These are phyloP conservation scores for Rubroboletus pulcherrimus DNA, from an alignment of 768 basidiomycete species.

Conservation along the genomic window DNA sequence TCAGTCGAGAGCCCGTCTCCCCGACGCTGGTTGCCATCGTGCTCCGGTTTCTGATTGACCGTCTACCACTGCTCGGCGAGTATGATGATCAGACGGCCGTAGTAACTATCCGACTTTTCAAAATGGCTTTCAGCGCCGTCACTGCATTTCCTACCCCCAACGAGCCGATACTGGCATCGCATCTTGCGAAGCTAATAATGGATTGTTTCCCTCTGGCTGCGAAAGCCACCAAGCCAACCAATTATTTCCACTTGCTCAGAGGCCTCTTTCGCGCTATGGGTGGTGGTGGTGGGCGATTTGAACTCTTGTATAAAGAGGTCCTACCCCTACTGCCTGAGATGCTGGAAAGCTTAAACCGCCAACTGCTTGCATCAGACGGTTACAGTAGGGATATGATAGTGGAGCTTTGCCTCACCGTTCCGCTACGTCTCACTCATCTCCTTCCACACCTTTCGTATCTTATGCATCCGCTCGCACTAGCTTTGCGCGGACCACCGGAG, in stretches of 20 bases:
- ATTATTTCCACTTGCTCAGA: constrained; percentile 90
- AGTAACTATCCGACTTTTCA: constrained; percentile 87
- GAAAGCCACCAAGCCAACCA: constrained; percentile 83
- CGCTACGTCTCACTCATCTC: constrained; percentile 90
- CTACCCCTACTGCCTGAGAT: constrained; percentile 94
- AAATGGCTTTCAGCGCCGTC: constrained; percentile 91
- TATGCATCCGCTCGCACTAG: constrained; percentile 93
- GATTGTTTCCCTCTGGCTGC: constrained; percentile 93
- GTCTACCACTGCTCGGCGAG: constrained; percentile 80
- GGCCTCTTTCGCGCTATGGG: constrained; percentile 92
- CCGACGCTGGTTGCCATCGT: constrained; percentile 85
- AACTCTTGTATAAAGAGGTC: constrained; percentile 93
- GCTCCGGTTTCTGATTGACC: constrained; percentile 78
- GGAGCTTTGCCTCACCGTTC: constrained; percentile 95
- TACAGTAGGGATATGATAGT: constrained; percentile 87
- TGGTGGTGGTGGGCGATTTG: constrained; percentile 89
- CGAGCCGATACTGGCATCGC: constrained; percentile 90
- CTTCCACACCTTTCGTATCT: constrained; percentile 92
- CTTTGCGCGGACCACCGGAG: constrained; percentile 82
- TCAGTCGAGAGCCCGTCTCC: constrained; percentile 71
- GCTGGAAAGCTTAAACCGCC: constrained; percentile 90
- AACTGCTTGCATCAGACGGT: constrained; percentile 83
- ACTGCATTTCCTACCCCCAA: constrained; percentile 67
- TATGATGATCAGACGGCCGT: constrained; percentile 78
- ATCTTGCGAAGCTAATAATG: constrained; percentile 91